Evolutionary conservation across 2,329 filamentous ascomycete genomes (phyloP).

Genomic region (Colletotrichum sp.): DNA sequence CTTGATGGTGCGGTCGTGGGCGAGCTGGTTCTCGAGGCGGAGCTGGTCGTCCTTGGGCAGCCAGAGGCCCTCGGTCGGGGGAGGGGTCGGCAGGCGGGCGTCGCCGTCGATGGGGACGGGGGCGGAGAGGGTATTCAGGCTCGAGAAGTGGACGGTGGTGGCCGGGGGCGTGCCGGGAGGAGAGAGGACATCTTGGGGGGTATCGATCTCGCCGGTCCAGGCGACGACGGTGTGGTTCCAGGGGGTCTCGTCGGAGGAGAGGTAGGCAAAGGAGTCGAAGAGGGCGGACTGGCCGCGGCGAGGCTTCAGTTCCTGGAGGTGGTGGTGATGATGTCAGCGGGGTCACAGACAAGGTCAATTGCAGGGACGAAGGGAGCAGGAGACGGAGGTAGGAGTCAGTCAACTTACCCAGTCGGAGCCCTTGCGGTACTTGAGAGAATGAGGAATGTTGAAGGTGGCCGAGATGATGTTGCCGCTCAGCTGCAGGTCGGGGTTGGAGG

Average conservation of each 20-base stretch:
- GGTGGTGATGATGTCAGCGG: conserved; percentile 10
- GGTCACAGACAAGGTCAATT: background rate
- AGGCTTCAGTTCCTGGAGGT: conserved; percentile 68
- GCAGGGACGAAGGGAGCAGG: background rate
- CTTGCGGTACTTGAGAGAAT: conserved; percentile 62
- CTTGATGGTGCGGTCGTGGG: conserved; percentile 74
- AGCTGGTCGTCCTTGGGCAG: conserved; percentile 73
- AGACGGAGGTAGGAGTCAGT: no score
- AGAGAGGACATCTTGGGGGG: conserved; percentile 46
- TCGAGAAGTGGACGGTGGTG: conserved; percentile 53
- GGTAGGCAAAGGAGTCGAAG: conserved; percentile 87
- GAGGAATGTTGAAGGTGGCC: conserved; percentile 67
- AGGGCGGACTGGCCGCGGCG: conserved; percentile 89
- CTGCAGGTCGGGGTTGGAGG: conserved; percentile 59
- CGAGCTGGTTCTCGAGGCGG: conserved; percentile 75
- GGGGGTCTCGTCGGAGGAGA: conserved; percentile 80
- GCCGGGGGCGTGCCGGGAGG: conserved; percentile 53
- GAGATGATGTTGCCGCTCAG: conserved; percentile 71
- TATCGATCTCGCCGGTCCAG: conserved; percentile 89
- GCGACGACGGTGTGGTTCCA: conserved; percentile 95
- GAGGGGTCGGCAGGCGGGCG: conserved; percentile 58
- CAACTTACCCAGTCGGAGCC: conserved; percentile 63
- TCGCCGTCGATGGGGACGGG: conserved; percentile 75
- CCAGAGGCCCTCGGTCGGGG: conserved; percentile 70
- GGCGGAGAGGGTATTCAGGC: conserved; percentile 76